Conservation (phyloP, 495 filamentous ascomycete genomes). For the Eremomyces bilateralis region DNA sequence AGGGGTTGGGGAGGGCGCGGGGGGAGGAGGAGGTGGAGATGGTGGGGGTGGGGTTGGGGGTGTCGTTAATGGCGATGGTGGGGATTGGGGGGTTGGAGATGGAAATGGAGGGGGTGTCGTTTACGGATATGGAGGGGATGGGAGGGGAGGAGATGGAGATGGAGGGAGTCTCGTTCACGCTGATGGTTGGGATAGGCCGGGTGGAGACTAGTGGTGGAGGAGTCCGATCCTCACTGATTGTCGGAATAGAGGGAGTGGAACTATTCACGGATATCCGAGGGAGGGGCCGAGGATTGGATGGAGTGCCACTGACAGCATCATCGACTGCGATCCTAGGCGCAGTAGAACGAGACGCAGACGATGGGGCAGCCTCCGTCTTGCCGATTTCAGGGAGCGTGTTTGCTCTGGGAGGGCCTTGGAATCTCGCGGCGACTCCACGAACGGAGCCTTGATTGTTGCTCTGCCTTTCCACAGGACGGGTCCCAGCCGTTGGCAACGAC, state of each 20-base stretch:
- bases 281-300: slow-evolving; percentile 2
- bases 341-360: slow-evolving; percentile 5
- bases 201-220: slow-evolving; percentile 1
- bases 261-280: slow-evolving; percentile 3
- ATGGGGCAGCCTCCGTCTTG: no score
- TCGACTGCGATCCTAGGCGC: slow-evolving; percentile 7
- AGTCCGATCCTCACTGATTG: slow-evolving; percentile 3
- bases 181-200: slow-evolving; percentile 28
- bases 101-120: slow-evolving; percentile 10
- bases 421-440: no score
- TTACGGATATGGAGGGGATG: slow-evolving; percentile 4
- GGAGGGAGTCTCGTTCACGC: slow-evolving; percentile 27
- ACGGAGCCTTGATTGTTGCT: no score
- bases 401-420: no score
- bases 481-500: no score
- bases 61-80: slow-evolving; percentile 14
- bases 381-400: no score
- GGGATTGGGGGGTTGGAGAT: slow-evolving; percentile 9
- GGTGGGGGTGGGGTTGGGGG: slow-evolving; percentile 16
- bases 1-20: neutral
- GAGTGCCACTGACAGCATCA: neutral
- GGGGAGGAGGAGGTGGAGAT: slow-evolving; percentile 20
- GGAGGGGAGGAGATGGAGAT: slow-evolving; percentile 1
- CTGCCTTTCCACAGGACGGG: no score
- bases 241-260: slow-evolving; percentile 2